A percentile compares a stretch with the other conserved stretches of the same genome.
phyloP scores from a whole-genome alignment of 768 basidiomycete genomes.

The Boletus speciosus region DNA sequence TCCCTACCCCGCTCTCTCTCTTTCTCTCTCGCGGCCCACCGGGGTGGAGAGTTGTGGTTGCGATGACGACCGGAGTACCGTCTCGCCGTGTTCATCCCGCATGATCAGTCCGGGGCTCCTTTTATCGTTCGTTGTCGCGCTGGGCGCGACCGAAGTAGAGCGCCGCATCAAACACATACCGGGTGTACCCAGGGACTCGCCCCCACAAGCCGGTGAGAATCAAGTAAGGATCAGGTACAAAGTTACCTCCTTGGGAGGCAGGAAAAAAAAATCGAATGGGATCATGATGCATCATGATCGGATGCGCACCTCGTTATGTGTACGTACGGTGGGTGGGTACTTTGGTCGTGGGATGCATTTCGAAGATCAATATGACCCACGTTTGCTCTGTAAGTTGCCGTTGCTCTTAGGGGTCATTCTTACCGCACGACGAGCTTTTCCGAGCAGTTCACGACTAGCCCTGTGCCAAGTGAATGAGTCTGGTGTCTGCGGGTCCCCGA shows the following conservation, averaged over 20 bases:
- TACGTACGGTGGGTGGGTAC: slow-evolving; percentile 6
- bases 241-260: slow-evolving; percentile 5
- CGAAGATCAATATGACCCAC: slow-evolving; percentile 16
- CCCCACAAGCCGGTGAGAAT: slow-evolving; percentile 2
- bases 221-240: slow-evolving; percentile 19
- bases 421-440: background rate
- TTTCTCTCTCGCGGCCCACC: slow-evolving; percentile 9
- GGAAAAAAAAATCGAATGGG: slow-evolving; percentile 3
- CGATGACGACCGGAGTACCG: slow-evolving; percentile 31
- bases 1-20: too few species aligned
- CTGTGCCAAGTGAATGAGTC: background rate
- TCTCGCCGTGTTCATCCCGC: slow-evolving; percentile 30
- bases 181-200: background rate
- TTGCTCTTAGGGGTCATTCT: slow-evolving; percentile 8
- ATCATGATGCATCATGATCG: slow-evolving; percentile 3
- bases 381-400: slow-evolving; percentile 1
- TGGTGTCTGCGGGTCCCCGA: background rate
- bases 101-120: slow-evolving; percentile 27
- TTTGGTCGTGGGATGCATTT: background rate
- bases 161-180: slow-evolving; percentile 3
- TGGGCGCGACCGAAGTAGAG: background rate
- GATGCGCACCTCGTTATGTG: slow-evolving; percentile 1
- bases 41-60: slow-evolving; percentile 8
- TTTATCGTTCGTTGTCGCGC: background rate
- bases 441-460: background rate